Evolutionary conservation across 805 yeast species (phyloP).

Genomic region (Pichia rugopelliculosa): DNA sequence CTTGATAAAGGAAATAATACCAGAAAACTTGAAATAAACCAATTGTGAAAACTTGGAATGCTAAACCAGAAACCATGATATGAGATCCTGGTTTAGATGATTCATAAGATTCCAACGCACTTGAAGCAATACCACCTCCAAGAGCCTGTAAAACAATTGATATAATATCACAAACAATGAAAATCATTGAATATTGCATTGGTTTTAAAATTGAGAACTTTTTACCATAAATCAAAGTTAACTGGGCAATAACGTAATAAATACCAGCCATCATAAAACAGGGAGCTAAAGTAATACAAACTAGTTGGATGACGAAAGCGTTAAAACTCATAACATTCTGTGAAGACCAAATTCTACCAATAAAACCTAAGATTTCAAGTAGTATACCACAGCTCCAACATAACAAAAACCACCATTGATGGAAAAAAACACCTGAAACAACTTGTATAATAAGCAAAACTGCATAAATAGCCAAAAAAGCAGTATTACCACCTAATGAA

Average conservation of each 20-base stretch:
- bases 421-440: constrained; percentile 35
- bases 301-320: constrained; percentile 55
- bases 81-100: constrained; percentile 44
- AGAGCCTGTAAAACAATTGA: constrained; percentile 61
- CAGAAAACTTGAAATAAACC: constrained; percentile 46
- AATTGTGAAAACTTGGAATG: constrained; percentile 70
- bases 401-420: constrained; percentile 60
- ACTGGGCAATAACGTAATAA: constrained; percentile 62
- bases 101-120: constrained; percentile 28
- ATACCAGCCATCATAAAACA: constrained; percentile 81
- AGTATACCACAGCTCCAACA: constrained; percentile 49
- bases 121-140: constrained; percentile 71
- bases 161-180: constrained; percentile 57
- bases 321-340: constrained; percentile 27
- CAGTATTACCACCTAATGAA: constrained; percentile 47
- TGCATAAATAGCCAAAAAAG: constrained; percentile 49
- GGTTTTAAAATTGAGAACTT: constrained; percentile 47
- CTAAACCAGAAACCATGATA: constrained; percentile 72
- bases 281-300: constrained; percentile 70
- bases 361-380: constrained; percentile 62
- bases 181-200: constrained; percentile 53
- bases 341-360: constrained; percentile 47
- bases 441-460: constrained; percentile 38
- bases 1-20: constrained; percentile 37
- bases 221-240: constrained; percentile 54